Base-by-base conservation (phyloP, 106 monocot genomes). In the Amphibolis antarctica region DNA sequence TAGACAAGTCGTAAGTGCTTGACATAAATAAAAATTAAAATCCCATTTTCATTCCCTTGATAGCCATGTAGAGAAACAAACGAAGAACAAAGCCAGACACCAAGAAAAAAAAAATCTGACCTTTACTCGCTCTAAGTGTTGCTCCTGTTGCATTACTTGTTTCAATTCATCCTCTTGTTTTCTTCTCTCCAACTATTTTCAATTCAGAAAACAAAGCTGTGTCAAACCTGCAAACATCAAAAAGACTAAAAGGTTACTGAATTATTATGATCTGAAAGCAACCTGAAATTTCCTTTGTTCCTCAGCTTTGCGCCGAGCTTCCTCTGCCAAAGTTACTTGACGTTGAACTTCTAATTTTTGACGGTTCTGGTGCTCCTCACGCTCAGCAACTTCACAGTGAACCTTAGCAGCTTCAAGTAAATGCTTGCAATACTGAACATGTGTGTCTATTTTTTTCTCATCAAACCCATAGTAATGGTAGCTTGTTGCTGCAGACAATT, bases 101-200 rank as follows among this genome's bases (percentile, higher is more conserved):
- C 6, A 28, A 21, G 1, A 56, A 25, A 3, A 21, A 12, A 56
- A 21, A 26, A 3, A 25, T 0, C 30, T 50, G 44, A 91, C 98
- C 98, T 98, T 91, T 26, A 98, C 65, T 26, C 98, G 90, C 63
- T 91, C 76, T 61, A 98, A 91, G 63, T 91, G 76, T 66, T 91
- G 76, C 44, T 98, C 98, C 69, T 84, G 91, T 67, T 91, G 78
- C 74, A 74, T 88, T 14, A 88, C 77, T 85, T 85, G 80, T 59
- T 88, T 88, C 29, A 91, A 61, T 64, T 98, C 91, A 71, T 91
- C 98, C 72, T 98, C 91, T 81, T 85, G 91, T 55, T 85, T 98
- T 70, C 85, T 82, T 50, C 78, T 82, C 71, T 91, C 91, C 60
- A 80, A 56, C 98, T 98, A 76, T 72, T 70, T 50, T 44, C 17